phyloP scores from a whole-genome alignment of 1,284 basidiomycete genomes.

The Leccinum pachyderme region DNA sequence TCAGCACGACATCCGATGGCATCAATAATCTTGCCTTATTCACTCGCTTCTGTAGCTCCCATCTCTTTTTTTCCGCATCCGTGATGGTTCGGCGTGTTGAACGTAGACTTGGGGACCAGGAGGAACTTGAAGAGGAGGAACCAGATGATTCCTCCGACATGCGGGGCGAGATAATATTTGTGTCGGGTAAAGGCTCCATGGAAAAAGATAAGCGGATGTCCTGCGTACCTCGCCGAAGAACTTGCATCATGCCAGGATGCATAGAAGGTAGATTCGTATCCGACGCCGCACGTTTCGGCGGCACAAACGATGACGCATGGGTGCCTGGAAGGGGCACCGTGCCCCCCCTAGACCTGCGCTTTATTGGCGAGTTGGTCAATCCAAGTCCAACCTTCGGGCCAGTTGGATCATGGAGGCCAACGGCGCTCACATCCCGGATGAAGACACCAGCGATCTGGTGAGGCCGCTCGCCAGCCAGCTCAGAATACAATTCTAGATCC shows the following conservation, averaged over 20 bases:
- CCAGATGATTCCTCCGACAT: conserved; percentile 22
- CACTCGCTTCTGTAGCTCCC: conserved; percentile 59
- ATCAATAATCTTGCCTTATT: conserved; percentile 56
- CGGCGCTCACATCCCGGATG: conserved; percentile 65
- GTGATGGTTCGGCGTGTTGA: conserved; percentile 29
- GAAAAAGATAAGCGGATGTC: conserved; percentile 28
- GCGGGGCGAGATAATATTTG: conserved; percentile 7
- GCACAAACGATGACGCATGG: background rate
- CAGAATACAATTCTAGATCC: conserved; percentile 81
- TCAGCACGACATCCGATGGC: conserved; percentile 52
- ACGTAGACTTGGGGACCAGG: conserved; percentile 19
- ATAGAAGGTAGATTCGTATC: conserved; percentile 19
- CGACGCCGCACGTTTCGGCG: conserved; percentile 26
- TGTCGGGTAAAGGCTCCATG: conserved; percentile 10
- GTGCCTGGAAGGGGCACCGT: conserved; percentile 6
- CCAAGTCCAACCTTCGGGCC: conserved; percentile 39
- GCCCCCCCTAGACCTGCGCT: conserved; percentile 3
- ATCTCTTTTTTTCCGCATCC: conserved; percentile 52
- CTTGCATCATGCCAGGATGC: conserved; percentile 5
- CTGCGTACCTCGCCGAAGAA: conserved; percentile 17
- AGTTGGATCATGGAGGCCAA: conserved; percentile 56
- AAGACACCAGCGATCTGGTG: conserved; percentile 70
- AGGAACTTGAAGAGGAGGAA: conserved; percentile 23
- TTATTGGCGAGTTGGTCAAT: conserved; percentile 21
- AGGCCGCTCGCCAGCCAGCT: conserved; percentile 67